Evolutionary conservation across 176 grass and related monocot species (phyloP), one percentile per base, ranked within the genome.

Genomic region (Eragrostis curvula): DNA sequence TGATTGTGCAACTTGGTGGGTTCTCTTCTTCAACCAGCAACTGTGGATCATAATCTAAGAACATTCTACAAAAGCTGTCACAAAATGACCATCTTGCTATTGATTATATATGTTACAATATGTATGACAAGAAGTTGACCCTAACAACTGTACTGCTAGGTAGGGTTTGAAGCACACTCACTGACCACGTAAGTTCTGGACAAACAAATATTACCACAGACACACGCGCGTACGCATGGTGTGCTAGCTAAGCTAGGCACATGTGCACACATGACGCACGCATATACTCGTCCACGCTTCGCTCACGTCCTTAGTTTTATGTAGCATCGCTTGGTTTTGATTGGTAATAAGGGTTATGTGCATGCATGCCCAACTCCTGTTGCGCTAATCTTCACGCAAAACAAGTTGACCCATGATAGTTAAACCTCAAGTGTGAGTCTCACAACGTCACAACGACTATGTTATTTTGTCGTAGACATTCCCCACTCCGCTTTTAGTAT

Each of bases 11-110:
- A 70, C 42, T 47, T 70, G 21, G 43, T 21, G 21, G 5, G 6
- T 27, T 70, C 32, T 36, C 32, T 2, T 36, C 43, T 23, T 15
- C 1, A 25, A 16, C 13, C 11, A n/a, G n/a, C 67, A 70, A 70
- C 10, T 70, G 9, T 70, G 9, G 21, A n/a, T 68, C 9, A 68
- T 44, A n/a, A n/a, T n/a, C n/a, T n/a, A 44, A 68, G 18, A 68
- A 68, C 66, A 68, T 49, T 72, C 70, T 25, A 46, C 27, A 72
- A 50, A 72, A 50, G n/a, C 27, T 50, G 13, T 30, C 15, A 72
- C 8, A 50, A 71, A 50, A 50, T 50, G 24, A 18, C 40, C 18
- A 10, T 43, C 36, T 68, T 68, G 17, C 15, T 21, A 55, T 55
- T 55, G 5, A n/a, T n/a, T n/a, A 55, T 55, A 20, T 7, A 55